Evolutionary conservation across 2,329 filamentous ascomycete genomes (phyloP).

Genomic region (Diaporthe vaccinii): DNA sequence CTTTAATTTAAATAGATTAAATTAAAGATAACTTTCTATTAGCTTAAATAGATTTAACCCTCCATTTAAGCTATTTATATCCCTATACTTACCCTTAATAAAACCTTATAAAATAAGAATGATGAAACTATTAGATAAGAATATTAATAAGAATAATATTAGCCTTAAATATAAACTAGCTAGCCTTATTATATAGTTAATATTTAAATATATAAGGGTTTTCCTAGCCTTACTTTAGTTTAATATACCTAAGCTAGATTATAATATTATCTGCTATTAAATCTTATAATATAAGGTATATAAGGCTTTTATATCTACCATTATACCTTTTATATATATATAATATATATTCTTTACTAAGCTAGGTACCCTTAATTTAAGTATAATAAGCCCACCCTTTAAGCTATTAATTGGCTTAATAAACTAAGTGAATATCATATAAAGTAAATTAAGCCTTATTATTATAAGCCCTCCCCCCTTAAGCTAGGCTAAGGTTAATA

Average conservation of each 20-base stretch:
- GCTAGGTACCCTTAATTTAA: neutral
- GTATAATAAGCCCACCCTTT: neutral
- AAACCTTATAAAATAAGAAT: neutral
- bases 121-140: neutral
- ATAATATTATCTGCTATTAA: neutral
- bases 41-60: neutral
- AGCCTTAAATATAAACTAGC: neutral
- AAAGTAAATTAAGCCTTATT: neutral
- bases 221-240: neutral
- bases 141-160: neutral
- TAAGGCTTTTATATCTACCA: neutral
- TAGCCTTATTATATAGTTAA: neutral
- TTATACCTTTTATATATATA: neutral
- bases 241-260: neutral
- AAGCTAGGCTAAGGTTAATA: neutral
- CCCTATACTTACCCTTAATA: neutral
- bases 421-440: neutral
- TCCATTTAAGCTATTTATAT: neutral
- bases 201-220: neutral
- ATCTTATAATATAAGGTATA: neutral
- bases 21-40: neutral
- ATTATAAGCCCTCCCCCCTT: neutral
- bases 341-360: neutral
- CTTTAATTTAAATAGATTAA: too few relatives aligned
- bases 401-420: neutral